Evolutionary conservation across 176 grass and related monocot species (phyloP).

Genomic region (Puya raimondii): DNA sequence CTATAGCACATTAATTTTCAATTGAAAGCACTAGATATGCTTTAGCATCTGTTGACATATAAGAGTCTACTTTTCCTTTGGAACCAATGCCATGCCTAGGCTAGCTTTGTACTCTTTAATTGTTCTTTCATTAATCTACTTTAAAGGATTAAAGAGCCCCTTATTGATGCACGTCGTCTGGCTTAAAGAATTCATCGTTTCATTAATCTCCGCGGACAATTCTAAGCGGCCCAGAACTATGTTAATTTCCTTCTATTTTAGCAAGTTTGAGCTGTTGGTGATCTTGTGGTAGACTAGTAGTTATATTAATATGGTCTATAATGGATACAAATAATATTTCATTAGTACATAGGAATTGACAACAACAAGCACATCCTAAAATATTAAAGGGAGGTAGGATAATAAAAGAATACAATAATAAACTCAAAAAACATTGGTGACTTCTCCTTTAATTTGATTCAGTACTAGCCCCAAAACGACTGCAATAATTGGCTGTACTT

Average conservation of each 20-base stretch:
- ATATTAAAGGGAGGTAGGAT: no score
- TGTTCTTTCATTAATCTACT: conserved; percentile 3
- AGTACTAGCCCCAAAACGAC: not conserved
- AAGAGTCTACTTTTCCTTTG: not conserved
- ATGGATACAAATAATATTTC: no score
- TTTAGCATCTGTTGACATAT: not conserved
- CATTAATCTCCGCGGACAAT: conserved; percentile 30
- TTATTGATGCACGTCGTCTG: conserved; percentile 16
- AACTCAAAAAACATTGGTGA: not conserved
- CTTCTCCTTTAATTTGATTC: no score
- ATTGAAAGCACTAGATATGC: not conserved
- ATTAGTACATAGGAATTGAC: no score
- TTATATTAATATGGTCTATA: no score
- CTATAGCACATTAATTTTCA: not conserved
- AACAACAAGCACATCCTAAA: no score
- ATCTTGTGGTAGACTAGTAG: no score
- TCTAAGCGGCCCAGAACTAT: no score
- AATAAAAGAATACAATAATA: no score
- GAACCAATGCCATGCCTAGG: not conserved
- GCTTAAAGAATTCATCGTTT: conserved; percentile 10
- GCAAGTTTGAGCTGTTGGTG: no score
- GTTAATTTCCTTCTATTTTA: no score
- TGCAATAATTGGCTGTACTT: no score
- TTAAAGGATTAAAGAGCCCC: not conserved
- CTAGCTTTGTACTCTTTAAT: conserved; percentile 16